phyloP scores from a whole-genome alignment of 768 basidiomycete genomes.

The Pisolithus tinctorius region DNA sequence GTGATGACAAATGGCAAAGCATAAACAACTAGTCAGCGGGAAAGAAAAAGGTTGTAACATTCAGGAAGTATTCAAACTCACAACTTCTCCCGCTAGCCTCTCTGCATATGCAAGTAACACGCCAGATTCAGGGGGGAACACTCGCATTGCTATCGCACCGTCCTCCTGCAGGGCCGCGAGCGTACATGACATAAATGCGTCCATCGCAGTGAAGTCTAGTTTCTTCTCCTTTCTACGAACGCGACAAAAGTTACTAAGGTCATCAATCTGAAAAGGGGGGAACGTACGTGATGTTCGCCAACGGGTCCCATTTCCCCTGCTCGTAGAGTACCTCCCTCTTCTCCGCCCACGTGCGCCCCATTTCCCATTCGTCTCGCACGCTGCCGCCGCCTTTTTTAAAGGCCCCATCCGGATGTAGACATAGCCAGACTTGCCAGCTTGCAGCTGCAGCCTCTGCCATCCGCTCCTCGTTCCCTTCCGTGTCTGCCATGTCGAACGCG shows the following conservation, averaged over 20 bases:
- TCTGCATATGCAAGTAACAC: slow-evolving; percentile 82
- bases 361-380: slow-evolving; percentile 63
- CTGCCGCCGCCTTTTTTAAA: neutral
- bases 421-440: slow-evolving; percentile 78
- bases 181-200: slow-evolving; percentile 73
- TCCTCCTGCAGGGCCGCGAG: slow-evolving; percentile 62
- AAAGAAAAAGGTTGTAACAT: neutral
- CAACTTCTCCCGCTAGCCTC: slow-evolving; percentile 78
- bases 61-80: slow-evolving; percentile 28
- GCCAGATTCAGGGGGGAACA: slow-evolving; percentile 76
- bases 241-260: neutral
- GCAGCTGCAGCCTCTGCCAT: slow-evolving; percentile 82
- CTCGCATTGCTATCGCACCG: slow-evolving; percentile 72
- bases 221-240: slow-evolving; percentile 40
- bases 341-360: slow-evolving; percentile 93
- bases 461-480: slow-evolving; percentile 55
- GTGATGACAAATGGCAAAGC: slow-evolving; percentile 1
- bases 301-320: slow-evolving; percentile 67
- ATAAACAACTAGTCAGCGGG: neutral
- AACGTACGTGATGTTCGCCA: slow-evolving; percentile 75
- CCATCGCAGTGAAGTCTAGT: slow-evolving; percentile 91
- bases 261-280: neutral
- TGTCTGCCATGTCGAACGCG: slow-evolving; percentile 85
- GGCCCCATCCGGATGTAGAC: slow-evolving; percentile 20
- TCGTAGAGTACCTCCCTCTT: slow-evolving; percentile 94